These are phyloP conservation scores for Barbarea vulgaris DNA, from an alignment of 345 rosid genomes.

Conservation along the genomic window DNA sequence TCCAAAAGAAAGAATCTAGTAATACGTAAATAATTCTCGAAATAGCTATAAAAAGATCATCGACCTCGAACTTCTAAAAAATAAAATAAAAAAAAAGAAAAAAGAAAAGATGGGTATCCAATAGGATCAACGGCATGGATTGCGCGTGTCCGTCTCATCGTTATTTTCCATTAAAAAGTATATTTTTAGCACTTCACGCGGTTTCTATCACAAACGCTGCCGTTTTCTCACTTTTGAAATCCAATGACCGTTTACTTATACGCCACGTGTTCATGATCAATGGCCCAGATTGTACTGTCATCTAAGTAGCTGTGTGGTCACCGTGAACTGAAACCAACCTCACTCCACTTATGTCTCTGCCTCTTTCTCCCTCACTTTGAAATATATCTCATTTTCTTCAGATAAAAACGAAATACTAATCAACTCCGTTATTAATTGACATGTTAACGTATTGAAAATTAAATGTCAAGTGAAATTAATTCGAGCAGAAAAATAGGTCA, in stretches of 20 bases:
- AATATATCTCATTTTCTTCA: background rate
- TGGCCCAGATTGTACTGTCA: conserved; percentile 28
- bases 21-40: too few species aligned
- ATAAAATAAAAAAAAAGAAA: background rate
- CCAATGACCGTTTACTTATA: background rate
- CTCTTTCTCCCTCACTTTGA: background rate
- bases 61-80: background rate
- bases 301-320: conserved; percentile 35
- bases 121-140: conserved; percentile 27
- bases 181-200: conserved; percentile 31
- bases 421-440: background rate
- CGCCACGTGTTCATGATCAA: conserved; percentile 26
- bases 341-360: conserved; percentile 37
- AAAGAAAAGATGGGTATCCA: background rate
- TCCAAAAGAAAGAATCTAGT: too few species aligned
- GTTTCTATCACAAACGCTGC: conserved; percentile 22
- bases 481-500: background rate
- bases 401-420: background rate
- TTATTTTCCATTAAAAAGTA: conserved; percentile 8
- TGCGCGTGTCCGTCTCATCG: conserved; percentile 36
- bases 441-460: background rate
- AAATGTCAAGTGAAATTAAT: background rate
- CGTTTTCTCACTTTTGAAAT: conserved; percentile 15
- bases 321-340: conserved; percentile 35
- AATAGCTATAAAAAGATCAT: background rate